These are phyloP conservation scores for Cytospora chrysosperma DNA, from an alignment of 2,329 filamentous ascomycete species.

Conservation along the genomic window DNA sequence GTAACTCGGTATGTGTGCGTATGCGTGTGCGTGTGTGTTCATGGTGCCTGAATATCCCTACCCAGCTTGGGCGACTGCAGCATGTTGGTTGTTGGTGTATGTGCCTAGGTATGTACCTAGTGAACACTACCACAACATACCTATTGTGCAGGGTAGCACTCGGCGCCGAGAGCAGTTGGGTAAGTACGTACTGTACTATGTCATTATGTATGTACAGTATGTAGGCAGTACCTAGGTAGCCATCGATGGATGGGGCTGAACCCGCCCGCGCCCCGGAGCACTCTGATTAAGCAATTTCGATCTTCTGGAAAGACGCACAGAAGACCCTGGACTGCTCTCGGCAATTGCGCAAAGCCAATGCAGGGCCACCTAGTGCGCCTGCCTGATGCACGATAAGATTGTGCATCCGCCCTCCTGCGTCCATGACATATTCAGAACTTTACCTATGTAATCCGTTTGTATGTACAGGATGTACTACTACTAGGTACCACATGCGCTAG, in stretches of 20 bases:
- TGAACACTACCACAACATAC: no score
- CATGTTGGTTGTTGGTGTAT: no score
- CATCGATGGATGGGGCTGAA: background rate
- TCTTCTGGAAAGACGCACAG: background rate
- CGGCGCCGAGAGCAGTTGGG: background rate
- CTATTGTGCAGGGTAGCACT: background rate
- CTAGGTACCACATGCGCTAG: no score
- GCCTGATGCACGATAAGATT: background rate
- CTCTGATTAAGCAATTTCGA: background rate
- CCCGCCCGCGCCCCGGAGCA: background rate
- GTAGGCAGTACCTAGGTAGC: no score
- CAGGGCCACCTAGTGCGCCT: background rate
- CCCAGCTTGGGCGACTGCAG: background rate
- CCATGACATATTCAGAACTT: background rate
- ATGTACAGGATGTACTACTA: no score
- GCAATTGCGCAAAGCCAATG: background rate
- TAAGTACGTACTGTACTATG: no score
- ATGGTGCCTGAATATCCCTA: constrained; percentile 13
- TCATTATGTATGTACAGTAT: no score
- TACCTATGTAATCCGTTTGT: no score
- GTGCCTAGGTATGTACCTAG: background rate
- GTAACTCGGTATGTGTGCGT: no score
- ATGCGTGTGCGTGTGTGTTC: background rate
- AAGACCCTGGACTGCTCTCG: background rate
- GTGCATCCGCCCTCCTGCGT: background rate